Conservation (phyloP, 2,329 filamentous ascomycete species). For the Aspergillus sp. region DNA sequence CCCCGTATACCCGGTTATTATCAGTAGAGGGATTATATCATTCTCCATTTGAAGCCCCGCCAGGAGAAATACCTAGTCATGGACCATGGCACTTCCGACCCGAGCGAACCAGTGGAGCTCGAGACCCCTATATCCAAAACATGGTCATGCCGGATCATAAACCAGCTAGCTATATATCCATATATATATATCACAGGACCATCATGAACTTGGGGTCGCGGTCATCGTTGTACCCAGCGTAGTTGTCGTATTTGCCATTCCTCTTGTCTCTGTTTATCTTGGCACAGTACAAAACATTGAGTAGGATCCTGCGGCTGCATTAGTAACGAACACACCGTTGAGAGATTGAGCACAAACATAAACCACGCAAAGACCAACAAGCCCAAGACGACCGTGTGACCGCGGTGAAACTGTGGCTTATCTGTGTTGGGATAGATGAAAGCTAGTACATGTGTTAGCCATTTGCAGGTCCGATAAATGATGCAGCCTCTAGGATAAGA, state of each 20-base stretch:
- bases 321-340: constrained; percentile 17
- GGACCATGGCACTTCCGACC: background rate
- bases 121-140: background rate
- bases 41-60: background rate
- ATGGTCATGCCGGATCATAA: constrained; percentile 31
- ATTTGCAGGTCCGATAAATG: background rate
- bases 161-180: no score
- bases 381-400: constrained; percentile 62
- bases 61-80: background rate
- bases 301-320: constrained; percentile 48
- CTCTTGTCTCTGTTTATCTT: constrained; percentile 66
- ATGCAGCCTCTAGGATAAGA: background rate
- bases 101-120: background rate
- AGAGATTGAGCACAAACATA: constrained; percentile 50
- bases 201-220: constrained; percentile 63
- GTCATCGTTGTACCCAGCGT: constrained; percentile 60
- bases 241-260: constrained; percentile 59
- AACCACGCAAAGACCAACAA: constrained; percentile 64
- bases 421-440: constrained; percentile 62
- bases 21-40: background rate
- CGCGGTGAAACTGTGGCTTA: constrained; percentile 58
- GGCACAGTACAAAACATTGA: constrained; percentile 62
- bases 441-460: constrained; percentile 31
- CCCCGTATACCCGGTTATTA: background rate
- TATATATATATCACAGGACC: constrained; percentile 41